A percentile compares a stretch with the other conserved stretches of the same genome.
These are phyloP conservation scores for Penicillium sp. DNA, from an alignment of 2,329 filamentous ascomycete species.

Conservation along the genomic window DNA sequence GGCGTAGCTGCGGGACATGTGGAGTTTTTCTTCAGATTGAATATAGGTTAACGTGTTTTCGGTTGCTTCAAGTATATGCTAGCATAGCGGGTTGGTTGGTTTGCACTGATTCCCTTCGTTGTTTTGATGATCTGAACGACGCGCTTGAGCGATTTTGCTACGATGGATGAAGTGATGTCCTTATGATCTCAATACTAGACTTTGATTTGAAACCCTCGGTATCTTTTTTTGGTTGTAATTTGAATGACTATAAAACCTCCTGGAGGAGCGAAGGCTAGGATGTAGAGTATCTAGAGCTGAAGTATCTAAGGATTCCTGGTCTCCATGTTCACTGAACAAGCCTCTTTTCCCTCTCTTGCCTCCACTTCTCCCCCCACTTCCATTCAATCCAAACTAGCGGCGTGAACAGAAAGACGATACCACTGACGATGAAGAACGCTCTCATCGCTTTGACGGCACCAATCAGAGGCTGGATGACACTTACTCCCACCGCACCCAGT, in stretches of 20 bases:
- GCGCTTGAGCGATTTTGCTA: background rate
- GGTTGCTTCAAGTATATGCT: background rate
- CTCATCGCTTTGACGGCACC: background rate
- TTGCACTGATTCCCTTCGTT: conserved; percentile 1
- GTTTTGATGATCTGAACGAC: conserved; percentile 1
- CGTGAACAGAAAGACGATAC: background rate
- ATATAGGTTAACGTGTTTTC: conserved; percentile 11
- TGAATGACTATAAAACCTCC: no score
- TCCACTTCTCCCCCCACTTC: conserved; percentile 4
- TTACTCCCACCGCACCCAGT: background rate
- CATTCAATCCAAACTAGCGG: conserved; percentile 3
- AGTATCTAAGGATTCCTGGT: background rate
- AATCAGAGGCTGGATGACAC: background rate
- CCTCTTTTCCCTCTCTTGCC: background rate
- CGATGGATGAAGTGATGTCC: background rate
- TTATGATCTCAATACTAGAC: background rate
- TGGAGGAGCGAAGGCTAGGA: background rate
- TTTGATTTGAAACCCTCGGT: background rate
- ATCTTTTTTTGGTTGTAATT: background rate
- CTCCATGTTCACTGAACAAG: background rate
- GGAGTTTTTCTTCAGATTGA: conserved; percentile 13
- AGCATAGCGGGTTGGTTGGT: conserved; percentile 1
- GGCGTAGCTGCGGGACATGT: conserved; percentile 13
- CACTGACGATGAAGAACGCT: background rate
- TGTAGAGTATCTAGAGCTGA: background rate